These are phyloP conservation scores for Pochonia chlamydosporia DNA, from an alignment of 2,329 filamentous ascomycete genomes.

Conservation along the genomic window DNA sequence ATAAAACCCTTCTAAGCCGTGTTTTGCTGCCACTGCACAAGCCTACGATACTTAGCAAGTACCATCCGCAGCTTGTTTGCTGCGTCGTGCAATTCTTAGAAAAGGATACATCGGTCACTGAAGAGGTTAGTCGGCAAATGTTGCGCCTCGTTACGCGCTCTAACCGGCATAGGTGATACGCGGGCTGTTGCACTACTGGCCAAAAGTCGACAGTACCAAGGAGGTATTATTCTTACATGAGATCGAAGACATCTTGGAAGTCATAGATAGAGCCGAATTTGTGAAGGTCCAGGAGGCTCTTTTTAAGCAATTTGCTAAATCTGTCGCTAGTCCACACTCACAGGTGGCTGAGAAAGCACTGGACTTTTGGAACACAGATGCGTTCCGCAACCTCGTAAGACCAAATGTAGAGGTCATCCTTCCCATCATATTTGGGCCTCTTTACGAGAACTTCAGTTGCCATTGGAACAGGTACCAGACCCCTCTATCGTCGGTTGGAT, in stretches of 20 bases:
- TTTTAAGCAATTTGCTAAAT: conserved; percentile 96
- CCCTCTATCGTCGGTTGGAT: not conserved
- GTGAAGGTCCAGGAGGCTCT: conserved; percentile 97
- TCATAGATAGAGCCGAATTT: conserved; percentile 98
- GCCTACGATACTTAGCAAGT: conserved; percentile 99
- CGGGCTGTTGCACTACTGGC: conserved; percentile 93
- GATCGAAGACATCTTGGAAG: conserved; percentile 98
- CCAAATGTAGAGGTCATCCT: conserved; percentile 98
- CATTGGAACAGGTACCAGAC: conserved; percentile 88
- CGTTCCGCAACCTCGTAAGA: conserved; percentile 98
- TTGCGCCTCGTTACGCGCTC: too few relatives aligned
- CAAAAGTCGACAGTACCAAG: conserved; percentile 98
- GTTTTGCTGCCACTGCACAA: conserved; percentile 94
- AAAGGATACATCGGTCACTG: conserved; percentile 93
- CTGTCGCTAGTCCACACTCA: conserved; percentile 96
- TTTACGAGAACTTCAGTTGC: conserved; percentile 98
- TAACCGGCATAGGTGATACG: conserved; percentile 67
- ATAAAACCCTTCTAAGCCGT: conserved; percentile 93
- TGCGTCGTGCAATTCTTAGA: conserved; percentile 98
- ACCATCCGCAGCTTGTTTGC: conserved; percentile 95
- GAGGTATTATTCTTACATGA: conserved; percentile 99
- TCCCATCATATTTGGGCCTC: conserved; percentile 97
- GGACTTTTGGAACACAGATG: conserved; percentile 99
- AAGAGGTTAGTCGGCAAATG: conserved; percentile 67
- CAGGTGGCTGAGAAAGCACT: conserved; percentile 95